Base-by-base conservation (phyloP, 1,284 basidiomycete species). In the Heimioporus retisporus region DNA sequence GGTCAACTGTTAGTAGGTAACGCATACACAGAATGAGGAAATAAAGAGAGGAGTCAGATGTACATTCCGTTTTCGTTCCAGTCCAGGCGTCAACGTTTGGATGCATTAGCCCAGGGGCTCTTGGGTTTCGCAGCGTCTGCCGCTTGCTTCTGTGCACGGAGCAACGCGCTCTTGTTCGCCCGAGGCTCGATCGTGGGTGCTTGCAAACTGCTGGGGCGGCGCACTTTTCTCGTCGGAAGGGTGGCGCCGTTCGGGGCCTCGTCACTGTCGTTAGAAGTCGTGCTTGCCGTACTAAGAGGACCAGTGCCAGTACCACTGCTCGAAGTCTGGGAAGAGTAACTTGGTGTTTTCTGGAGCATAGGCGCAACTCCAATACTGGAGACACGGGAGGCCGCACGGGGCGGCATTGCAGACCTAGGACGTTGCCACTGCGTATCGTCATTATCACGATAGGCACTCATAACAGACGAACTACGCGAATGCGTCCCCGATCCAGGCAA, bases 111-210 rank as follows among this genome's bases (percentile, higher is more conserved):
- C 77, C 77, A 77, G n/a, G 55, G 77, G 31, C 76, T 77, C 67
- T 79, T 77, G 6, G 75, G 77, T 43, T 79, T 77, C 23, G 75
- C 68, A 42, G 77, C 74, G 0, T 77, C 78, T 18, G 48, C 60
- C 2, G 68, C 75, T 46, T 71, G 63, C 80, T 93, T 93, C 68
- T 89, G 90, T 18, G 85, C 87, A 31, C 93, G 84, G 62, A 95
- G 77, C n/a, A 89, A 79, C 4, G 93, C 92, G 69, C 90, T 93
- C 77, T 86, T 88, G 77, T 95, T 95, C 64, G 84, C 86, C 60
- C 92, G 84, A 10, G 93, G 93, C 4, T 81, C 79, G 68, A 94
- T 91, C 3, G 84, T 82, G 2, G 92, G 92, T 4, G 82, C 82
- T 60, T 80, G 79, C 53, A 87, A 74, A 71, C 88, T 92, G 72